phyloP scores from a whole-genome alignment of 352 stramenopile species.

The Pythium aristosporum region DNA sequence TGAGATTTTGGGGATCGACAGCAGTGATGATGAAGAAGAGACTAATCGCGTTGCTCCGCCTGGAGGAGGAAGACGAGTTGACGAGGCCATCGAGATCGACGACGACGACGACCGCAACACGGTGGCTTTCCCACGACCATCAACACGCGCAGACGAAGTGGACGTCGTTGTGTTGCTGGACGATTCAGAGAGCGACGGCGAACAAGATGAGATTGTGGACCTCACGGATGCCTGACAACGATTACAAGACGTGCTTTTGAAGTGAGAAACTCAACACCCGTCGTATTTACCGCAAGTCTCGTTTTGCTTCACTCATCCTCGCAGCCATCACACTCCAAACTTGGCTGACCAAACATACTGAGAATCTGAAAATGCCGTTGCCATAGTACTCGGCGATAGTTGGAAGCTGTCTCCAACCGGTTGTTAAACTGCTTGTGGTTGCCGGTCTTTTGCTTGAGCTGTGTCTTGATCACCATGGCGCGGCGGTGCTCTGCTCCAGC shows the following conservation, averaged over 20 bases:
- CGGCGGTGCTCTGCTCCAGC: conserved; percentile 83
- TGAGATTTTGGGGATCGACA: conserved; percentile 50
- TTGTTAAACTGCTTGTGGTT: too few species aligned
- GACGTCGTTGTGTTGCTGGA: conserved; percentile 11
- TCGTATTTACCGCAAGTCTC: too few species aligned
- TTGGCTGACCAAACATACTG: too few species aligned
- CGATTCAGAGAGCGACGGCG: conserved; percentile 6
- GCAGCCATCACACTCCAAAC: too few species aligned
- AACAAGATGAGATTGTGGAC: conserved; percentile 5
- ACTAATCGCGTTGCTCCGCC: not conserved
- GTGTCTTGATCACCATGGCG: too few species aligned
- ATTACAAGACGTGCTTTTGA: not conserved
- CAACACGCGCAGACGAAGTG: not conserved
- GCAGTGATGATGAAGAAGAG: conserved; percentile 35
- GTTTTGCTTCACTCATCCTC: too few species aligned
- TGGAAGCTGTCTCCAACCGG: too few species aligned
- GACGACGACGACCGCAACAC: conserved; percentile 13
- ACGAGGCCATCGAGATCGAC: conserved; percentile 26
- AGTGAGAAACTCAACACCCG: too few species aligned
- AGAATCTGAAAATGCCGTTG: too few species aligned
- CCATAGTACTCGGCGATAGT: too few species aligned
- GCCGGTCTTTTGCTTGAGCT: too few species aligned
- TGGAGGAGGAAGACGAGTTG: not conserved
- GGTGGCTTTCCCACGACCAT: not conserved
- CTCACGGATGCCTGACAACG: conserved; percentile 16